Evolutionary conservation across 202 grass and related monocot species (phyloP).

Genomic region (Eragrostis tef): DNA sequence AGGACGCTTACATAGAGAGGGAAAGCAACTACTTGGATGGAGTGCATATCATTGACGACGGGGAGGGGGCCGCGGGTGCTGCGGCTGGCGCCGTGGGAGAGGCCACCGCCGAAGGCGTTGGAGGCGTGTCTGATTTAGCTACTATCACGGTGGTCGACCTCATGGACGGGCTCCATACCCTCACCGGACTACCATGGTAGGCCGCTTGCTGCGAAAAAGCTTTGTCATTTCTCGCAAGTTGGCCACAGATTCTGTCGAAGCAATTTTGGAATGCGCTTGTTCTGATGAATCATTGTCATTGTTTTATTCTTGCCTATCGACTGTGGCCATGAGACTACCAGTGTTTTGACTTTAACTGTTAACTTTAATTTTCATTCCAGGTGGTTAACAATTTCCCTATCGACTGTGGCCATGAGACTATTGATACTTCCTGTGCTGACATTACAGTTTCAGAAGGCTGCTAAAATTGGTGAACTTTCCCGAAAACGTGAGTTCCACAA

Average conservation of each 20-base stretch:
- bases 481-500: slow-evolving; percentile 57
- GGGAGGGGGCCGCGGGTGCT: slow-evolving; percentile 18
- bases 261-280: slow-evolving; percentile 8
- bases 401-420: slow-evolving; percentile 81
- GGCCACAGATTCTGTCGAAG: background rate
- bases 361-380: slow-evolving; percentile 47
- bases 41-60: slow-evolving; percentile 9
- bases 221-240: background rate
- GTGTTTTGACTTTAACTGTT: background rate
- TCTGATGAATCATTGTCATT: background rate
- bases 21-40: background rate
- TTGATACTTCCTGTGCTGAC: slow-evolving; percentile 71
- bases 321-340: too few species aligned
- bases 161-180: slow-evolving; percentile 66
- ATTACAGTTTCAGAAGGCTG: slow-evolving; percentile 71
- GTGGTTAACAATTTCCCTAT: slow-evolving; percentile 85
- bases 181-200: slow-evolving; percentile 92
- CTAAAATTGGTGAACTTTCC: slow-evolving; percentile 59
- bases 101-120: slow-evolving; percentile 25
- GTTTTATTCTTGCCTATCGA: slow-evolving; percentile 6
- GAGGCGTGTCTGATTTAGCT: slow-evolving; percentile 45
- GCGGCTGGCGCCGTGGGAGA: slow-evolving; percentile 41
- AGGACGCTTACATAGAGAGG: background rate
- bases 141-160: slow-evolving; percentile 34
- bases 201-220: slow-evolving; percentile 1